Evolutionary conservation across 106 monocot species (phyloP).

Genomic region (Phalaenopsis equestris): DNA sequence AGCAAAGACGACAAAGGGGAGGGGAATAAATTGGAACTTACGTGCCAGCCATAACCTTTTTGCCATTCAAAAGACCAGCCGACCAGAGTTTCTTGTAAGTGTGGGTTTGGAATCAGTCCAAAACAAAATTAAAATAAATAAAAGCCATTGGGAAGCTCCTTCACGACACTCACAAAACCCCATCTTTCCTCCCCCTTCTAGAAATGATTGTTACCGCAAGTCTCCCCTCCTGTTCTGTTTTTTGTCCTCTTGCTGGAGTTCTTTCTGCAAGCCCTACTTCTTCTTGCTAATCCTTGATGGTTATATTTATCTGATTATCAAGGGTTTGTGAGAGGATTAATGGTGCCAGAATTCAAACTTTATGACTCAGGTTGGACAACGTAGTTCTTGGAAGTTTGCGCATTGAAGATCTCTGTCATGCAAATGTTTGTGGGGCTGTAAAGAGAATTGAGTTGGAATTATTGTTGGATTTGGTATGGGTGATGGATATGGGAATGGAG

Average conservation of each 20-base stretch:
- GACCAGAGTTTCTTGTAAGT: constrained; percentile 2
- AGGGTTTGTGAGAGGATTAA: neutral
- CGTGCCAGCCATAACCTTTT: constrained; percentile 1
- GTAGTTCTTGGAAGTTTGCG: neutral
- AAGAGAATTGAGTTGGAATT: neutral
- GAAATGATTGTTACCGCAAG: neutral
- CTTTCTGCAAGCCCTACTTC: neutral
- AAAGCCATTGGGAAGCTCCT: constrained; percentile 2
- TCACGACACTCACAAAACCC: neutral
- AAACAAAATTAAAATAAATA: neutral
- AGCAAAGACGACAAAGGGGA: neutral
- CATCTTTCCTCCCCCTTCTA: neutral
- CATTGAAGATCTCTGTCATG: neutral
- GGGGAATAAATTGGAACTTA: neutral
- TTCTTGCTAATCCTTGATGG: too few species aligned
- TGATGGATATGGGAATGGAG: too few species aligned
- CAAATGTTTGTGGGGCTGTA: neutral
- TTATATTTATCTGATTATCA: neutral
- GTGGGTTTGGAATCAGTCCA: constrained; percentile 3
- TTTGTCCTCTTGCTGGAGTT: neutral
- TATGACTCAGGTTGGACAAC: neutral
- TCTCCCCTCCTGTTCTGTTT: neutral
- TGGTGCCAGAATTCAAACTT: neutral
- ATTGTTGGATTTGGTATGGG: neutral
- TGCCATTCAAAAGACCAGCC: neutral